Evolutionary conservation across 1,139 yeast species (phyloP).

Genomic region (Zygotorulaspora mrakii): DNA sequence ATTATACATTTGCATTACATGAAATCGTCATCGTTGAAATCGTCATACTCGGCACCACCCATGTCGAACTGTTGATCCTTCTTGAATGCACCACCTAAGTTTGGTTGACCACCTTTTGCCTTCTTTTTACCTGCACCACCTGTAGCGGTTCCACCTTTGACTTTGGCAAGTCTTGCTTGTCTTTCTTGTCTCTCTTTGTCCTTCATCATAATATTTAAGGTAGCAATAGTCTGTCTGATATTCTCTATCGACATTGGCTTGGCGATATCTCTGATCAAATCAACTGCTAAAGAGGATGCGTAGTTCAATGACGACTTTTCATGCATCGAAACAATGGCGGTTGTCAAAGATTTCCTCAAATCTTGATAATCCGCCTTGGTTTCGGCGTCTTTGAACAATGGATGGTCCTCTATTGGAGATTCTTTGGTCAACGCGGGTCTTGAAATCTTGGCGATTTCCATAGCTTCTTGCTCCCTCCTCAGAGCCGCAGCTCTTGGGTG

Average conservation of each 20-base stretch:
- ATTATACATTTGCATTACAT: slow-evolving; percentile 52
- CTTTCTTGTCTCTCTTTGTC: slow-evolving; percentile 91
- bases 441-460: slow-evolving; percentile 39
- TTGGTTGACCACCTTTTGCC: slow-evolving; percentile 74
- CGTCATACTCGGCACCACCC: slow-evolving; percentile 46
- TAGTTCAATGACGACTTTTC: slow-evolving; percentile 65
- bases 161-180: slow-evolving; percentile 69
- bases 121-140: slow-evolving; percentile 96
- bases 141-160: slow-evolving; percentile 75
- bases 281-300: slow-evolving; percentile 72
- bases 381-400: slow-evolving; percentile 70
- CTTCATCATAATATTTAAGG: slow-evolving; percentile 73
- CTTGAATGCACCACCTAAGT: slow-evolving; percentile 72
- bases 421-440: slow-evolving; percentile 52
- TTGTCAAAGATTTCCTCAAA: slow-evolving; percentile 71
- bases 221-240: slow-evolving; percentile 79
- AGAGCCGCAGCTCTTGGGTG: slow-evolving; percentile 63
- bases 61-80: slow-evolving; percentile 71
- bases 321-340: slow-evolving; percentile 62
- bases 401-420: slow-evolving; percentile 67
- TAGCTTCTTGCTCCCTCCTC: slow-evolving; percentile 47
- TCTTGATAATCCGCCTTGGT: slow-evolving; percentile 79
- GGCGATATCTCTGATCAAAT: slow-evolving; percentile 77
- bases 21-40: slow-evolving; percentile 77
- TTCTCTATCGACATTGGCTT: slow-evolving; percentile 80